Evolutionary conservation across 2,329 filamentous ascomycete species (phyloP), one percentile per base, ranked within the genome.

Genomic region (Arachnopeziza araneosa): DNA sequence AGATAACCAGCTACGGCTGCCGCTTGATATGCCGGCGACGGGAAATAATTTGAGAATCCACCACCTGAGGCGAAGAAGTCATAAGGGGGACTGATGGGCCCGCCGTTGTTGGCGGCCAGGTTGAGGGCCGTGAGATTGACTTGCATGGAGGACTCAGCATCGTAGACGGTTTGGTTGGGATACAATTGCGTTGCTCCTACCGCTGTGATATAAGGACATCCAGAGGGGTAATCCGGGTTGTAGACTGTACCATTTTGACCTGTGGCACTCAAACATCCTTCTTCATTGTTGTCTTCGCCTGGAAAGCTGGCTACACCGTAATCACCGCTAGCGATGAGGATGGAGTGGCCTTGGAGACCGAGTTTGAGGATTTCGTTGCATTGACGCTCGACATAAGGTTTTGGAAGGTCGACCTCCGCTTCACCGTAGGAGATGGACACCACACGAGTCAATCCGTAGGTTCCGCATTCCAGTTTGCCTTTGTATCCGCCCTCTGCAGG

Each of bases 391-490:
- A 84, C 83, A 68, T 88, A 90, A 9, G 80, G 79, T 2, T 75
- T 68, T 0, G 87, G 86, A 0, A 90, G 77, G 6, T 82, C 80
- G 66, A 88, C 82, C 72, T 90, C 87, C 57, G 84, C 80, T 62
- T 89, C 85, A 54, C 84, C 86, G 69, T 90, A 90, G 0, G 84
- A 88, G 14, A 82, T 85, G 56, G 79, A 82, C 67, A 90, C 80
- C 17, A 70, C 68, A 10, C 66, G 64, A 10, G 68, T 66, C 21
- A 64, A 61, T 8, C 26, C 24, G 50, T 52, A 54, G 9, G 60
- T 30, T 54, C 63, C 63, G 24, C 63, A 65, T 57, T 60, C 36
- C 22, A 44, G 26, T 7, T 61, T 58, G 52, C 76, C 75, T 55
- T 76, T 74, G 66, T 79, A 79, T 12, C 77, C 78, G 5, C 73